phyloP scores from a whole-genome alignment of 345 rosid genomes.

The Gynandropsis gynandra region DNA sequence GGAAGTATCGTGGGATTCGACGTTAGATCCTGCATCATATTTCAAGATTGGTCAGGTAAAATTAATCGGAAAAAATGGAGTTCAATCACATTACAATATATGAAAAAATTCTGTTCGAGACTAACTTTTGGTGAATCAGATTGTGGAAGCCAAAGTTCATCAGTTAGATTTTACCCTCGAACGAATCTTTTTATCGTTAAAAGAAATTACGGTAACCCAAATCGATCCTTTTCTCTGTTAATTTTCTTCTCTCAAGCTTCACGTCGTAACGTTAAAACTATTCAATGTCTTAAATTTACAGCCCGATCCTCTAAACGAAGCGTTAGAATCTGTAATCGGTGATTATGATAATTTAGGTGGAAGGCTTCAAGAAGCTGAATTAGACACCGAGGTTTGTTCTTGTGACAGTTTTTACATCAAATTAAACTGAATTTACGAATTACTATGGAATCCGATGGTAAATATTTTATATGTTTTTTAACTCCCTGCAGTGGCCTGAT shows the following conservation, averaged over 20 bases:
- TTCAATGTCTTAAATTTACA: slow-evolving; percentile 21
- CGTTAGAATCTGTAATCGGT: slow-evolving; percentile 73
- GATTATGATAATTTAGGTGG: slow-evolving; percentile 51
- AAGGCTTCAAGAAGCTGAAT: slow-evolving; percentile 56
- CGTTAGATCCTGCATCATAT: slow-evolving; percentile 75
- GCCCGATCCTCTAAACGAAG: slow-evolving; percentile 84
- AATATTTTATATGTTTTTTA: neutral
- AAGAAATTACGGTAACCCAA: slow-evolving; percentile 60
- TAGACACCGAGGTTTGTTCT: slow-evolving; percentile 59
- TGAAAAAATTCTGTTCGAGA: slow-evolving; percentile 7
- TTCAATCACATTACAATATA: no score
- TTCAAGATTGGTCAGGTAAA: slow-evolving; percentile 86
- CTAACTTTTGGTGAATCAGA: slow-evolving; percentile 36
- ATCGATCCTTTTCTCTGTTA: no score
- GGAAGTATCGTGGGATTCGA: slow-evolving; percentile 96
- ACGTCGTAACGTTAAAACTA: no score
- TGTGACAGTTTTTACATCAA: neutral
- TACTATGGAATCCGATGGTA: neutral
- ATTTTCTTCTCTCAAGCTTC: no score
- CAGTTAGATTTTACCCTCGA: slow-evolving; percentile 75
- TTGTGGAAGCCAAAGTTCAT: slow-evolving; percentile 89
- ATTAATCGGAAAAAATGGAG: neutral
- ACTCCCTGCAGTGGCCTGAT: slow-evolving; percentile 72
- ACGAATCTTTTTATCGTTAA: slow-evolving; percentile 81
- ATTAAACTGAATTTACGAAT: neutral